Percentiles rank a stretch among this genome's conserved stretches.
Evolutionary conservation across 257 asterid genomes (phyloP).

Genomic region (Forsythia suspensa): DNA sequence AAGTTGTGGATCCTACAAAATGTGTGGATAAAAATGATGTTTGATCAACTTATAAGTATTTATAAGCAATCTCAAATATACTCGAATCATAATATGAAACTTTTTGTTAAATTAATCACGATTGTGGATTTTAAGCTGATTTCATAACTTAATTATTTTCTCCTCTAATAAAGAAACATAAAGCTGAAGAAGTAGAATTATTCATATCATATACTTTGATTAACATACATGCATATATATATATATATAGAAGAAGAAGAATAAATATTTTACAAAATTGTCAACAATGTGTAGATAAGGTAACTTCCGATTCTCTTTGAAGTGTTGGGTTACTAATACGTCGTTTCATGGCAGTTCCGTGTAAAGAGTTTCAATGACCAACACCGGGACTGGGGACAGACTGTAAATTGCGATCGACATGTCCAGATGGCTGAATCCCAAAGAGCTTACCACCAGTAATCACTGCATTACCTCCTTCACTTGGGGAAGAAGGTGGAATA

Average conservation of each 20-base stretch:
- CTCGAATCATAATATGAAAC: too few species aligned
- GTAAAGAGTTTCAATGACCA: conserved; percentile 16
- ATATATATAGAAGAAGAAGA: not conserved
- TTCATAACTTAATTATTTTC: not conserved
- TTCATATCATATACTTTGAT: not conserved
- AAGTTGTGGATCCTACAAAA: too few species aligned
- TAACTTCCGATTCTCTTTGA: not conserved
- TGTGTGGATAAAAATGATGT: too few species aligned
- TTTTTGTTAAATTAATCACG: too few species aligned
- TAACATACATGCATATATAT: not conserved
- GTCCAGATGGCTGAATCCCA: not conserved
- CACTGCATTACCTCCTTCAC: conserved; percentile 10
- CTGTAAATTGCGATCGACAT: conserved; percentile 19
- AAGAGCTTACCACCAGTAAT: not conserved
- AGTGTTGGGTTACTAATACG: not conserved
- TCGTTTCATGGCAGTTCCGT: not conserved
- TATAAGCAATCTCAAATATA: too few species aligned
- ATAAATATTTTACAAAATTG: not conserved
- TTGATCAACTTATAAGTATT: too few species aligned
- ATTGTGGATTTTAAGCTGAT: too few species aligned
- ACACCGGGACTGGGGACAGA: conserved; percentile 23
- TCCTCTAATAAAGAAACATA: not conserved
- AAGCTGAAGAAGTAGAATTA: not conserved
- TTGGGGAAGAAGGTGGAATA: conserved; percentile 11
- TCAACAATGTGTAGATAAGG: not conserved